Percentiles rank a stretch among this genome's conserved stretches.
Conservation (phyloP, 2,329 filamentous ascomycete species). For the Apiospora pterosperma region DNA sequence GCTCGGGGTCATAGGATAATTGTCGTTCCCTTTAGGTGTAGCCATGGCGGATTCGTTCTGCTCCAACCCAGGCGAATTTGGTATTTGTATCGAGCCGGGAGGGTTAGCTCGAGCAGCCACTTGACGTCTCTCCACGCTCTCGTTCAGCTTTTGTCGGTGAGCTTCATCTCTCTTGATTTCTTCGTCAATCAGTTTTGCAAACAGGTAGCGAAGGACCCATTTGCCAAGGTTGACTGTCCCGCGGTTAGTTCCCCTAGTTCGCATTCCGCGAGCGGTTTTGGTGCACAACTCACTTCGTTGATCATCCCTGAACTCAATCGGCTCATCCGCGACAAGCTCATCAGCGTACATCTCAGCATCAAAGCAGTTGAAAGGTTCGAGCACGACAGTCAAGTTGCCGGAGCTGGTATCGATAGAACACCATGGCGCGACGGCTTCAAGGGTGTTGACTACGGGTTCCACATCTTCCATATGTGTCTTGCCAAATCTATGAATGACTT, state of each 20-base stretch:
- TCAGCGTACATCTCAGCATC: slow-evolving; percentile 97
- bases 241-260: not conserved
- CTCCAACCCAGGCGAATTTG: slow-evolving; percentile 35
- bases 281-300: slow-evolving; percentile 69
- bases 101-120: slow-evolving; percentile 53
- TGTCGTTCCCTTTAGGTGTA: slow-evolving; percentile 64
- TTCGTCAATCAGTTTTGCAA: slow-evolving; percentile 84
- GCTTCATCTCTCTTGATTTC: slow-evolving; percentile 79
- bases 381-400: slow-evolving; percentile 81
- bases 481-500: slow-evolving; percentile 86
- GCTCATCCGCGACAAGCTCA: slow-evolving; percentile 70
- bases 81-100: slow-evolving; percentile 55
- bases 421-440: slow-evolving; percentile 90
- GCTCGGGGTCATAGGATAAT: slow-evolving; percentile 68
- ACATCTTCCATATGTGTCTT: slow-evolving; percentile 94
- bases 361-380: slow-evolving; percentile 95
- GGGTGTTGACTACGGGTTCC: slow-evolving; percentile 78
- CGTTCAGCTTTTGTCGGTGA: slow-evolving; percentile 67
- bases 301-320: slow-evolving; percentile 83
- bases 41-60: slow-evolving; percentile 44
- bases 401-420: slow-evolving; percentile 93
- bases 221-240: slow-evolving; percentile 79
- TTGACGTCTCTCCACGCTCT: slow-evolving; percentile 56
- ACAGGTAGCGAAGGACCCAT: slow-evolving; percentile 92
- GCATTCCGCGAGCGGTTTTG: not conserved